phyloP scores from a whole-genome alignment of 768 basidiomycete species.

The Amanita fuliginea region DNA sequence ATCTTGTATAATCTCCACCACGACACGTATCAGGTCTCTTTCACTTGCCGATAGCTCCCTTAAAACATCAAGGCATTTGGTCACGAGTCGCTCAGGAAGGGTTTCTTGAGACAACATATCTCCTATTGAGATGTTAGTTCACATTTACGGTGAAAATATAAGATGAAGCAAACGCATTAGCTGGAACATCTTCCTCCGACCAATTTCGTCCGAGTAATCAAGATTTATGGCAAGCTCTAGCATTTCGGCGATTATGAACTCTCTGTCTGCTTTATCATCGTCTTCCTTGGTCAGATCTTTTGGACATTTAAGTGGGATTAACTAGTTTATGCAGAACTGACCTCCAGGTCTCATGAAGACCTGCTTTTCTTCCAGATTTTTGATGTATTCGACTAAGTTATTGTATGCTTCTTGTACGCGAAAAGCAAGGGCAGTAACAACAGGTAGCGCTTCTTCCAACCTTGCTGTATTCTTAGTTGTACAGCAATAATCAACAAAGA shows the following conservation, averaged over 20 bases:
- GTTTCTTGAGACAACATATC: slow-evolving; percentile 69
- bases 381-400: slow-evolving; percentile 18
- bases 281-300: slow-evolving; percentile 26
- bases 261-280: slow-evolving; percentile 37
- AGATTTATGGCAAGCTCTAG: slow-evolving; percentile 67
- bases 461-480: slow-evolving; percentile 46
- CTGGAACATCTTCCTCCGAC: slow-evolving; percentile 77
- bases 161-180: slow-evolving; percentile 56
- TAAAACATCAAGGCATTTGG: slow-evolving; percentile 76
- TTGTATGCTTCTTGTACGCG: slow-evolving; percentile 66
- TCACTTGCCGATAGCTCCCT: slow-evolving; percentile 62
- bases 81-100: slow-evolving; percentile 60
- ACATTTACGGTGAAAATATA: neutral
- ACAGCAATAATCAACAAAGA: slow-evolving; percentile 72
- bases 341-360: slow-evolving; percentile 10
- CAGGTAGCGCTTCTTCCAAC: slow-evolving; percentile 66
- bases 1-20: slow-evolving; percentile 26
- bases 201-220: slow-evolving; percentile 90
- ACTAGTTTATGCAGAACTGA: neutral
- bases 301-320: slow-evolving; percentile 17
- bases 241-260: slow-evolving; percentile 73
- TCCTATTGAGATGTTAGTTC: slow-evolving; percentile 26
- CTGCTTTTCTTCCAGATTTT: slow-evolving; percentile 14
- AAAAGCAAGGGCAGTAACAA: slow-evolving; percentile 75
- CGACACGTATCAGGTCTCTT: slow-evolving; percentile 30